Evolutionary conservation across 352 stramenopile species (phyloP).

Genomic region (Vaucheria bursata): DNA sequence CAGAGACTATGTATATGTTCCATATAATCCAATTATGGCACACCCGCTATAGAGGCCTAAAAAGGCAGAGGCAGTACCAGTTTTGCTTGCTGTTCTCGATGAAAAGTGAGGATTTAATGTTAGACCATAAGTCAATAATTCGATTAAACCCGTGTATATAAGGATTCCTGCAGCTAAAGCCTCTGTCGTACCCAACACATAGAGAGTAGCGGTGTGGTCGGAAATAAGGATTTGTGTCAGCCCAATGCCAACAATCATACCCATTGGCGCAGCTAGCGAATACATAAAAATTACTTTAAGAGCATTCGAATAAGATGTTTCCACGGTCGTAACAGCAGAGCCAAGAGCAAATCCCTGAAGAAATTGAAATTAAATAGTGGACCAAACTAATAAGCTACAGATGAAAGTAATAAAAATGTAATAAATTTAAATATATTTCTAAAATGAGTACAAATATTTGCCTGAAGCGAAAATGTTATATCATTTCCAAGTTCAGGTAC

Average conservation of each 20-base stretch:
- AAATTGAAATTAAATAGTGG: too few species aligned
- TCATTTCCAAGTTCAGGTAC: too few species aligned
- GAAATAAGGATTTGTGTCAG: neutral
- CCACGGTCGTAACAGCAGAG: neutral
- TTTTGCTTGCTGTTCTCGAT: neutral
- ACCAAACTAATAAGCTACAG: too few species aligned
- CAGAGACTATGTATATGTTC: too few species aligned
- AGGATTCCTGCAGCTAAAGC: neutral
- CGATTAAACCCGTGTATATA: neutral
- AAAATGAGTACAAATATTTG: too few species aligned
- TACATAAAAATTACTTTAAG: neutral
- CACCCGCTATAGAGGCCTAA: neutral
- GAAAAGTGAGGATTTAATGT: neutral
- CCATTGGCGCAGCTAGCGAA: neutral
- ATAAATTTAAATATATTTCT: too few species aligned
- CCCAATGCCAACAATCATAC: neutral
- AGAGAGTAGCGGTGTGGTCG: neutral
- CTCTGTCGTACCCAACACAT: neutral
- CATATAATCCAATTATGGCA: too few species aligned
- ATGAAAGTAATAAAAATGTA: too few species aligned
- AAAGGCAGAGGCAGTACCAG: neutral
- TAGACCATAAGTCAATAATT: neutral
- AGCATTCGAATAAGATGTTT: neutral
- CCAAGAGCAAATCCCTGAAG: constrained; percentile 4
- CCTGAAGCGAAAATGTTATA: too few species aligned